Conservation (phyloP, 2,329 filamentous ascomycete genomes). For the Colletotrichum magnum region DNA sequence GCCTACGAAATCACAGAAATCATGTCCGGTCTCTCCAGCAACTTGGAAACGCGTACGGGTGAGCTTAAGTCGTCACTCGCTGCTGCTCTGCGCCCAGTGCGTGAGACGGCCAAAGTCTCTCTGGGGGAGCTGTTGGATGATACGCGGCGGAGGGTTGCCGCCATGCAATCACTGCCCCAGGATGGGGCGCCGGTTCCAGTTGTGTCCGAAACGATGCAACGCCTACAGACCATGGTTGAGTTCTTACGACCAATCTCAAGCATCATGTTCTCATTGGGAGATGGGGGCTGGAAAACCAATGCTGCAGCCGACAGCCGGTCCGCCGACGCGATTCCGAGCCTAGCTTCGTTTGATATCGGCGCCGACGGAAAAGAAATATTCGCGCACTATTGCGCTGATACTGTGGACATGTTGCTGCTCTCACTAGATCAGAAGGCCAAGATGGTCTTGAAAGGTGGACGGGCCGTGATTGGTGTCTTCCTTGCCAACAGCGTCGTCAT, state of each 20-base stretch:
- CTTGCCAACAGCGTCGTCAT: conserved; percentile 89
- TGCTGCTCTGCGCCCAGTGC: conserved; percentile 88
- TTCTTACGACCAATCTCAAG: conserved; percentile 90
- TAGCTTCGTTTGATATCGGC: conserved; percentile 87
- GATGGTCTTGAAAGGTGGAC: conserved; percentile 79
- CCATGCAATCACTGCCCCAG: conserved; percentile 76
- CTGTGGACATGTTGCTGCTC: conserved; percentile 84
- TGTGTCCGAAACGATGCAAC: conserved; percentile 87
- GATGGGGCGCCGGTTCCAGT: conserved; percentile 86
- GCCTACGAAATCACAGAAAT: conserved; percentile 97
- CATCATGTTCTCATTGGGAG: conserved; percentile 91
- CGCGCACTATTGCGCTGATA: conserved; percentile 90
- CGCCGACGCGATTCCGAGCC: conserved; percentile 76
- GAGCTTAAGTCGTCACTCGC: conserved; percentile 88
- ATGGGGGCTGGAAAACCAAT: conserved; percentile 85
- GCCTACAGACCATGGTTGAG: conserved; percentile 87
- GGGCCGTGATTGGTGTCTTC: conserved; percentile 87
- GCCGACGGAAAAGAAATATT: conserved; percentile 92
- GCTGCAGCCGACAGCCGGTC: conserved; percentile 66
- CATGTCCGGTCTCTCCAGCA: conserved; percentile 82
- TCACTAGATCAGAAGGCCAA: conserved; percentile 83
- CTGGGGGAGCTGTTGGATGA: conserved; percentile 88
- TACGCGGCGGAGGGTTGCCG: conserved; percentile 77
- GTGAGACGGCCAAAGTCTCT: conserved; percentile 92
- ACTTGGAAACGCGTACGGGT: conserved; percentile 85